Percentiles rank a stretch among this genome's conserved stretches.
phyloP scores from a whole-genome alignment of 1,284 basidiomycete genomes.

The Ceratobasidium sp. region DNA sequence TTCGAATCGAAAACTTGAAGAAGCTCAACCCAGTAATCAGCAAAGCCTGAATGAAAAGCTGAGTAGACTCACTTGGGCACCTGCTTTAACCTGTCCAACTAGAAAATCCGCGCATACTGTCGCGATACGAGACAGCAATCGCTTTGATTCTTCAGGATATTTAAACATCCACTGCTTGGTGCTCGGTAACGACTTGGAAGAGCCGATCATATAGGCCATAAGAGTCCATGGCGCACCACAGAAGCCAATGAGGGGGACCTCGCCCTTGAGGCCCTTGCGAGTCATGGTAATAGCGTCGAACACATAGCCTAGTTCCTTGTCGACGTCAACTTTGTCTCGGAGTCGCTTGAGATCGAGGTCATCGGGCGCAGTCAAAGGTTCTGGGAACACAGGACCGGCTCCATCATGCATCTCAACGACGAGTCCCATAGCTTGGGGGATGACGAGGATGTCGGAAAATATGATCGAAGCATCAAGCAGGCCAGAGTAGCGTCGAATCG shows the following conservation, averaged over 20 bases:
- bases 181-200: slow-evolving; percentile 87
- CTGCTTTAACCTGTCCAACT: slow-evolving; percentile 90
- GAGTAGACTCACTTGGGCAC: slow-evolving; percentile 78
- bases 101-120: slow-evolving; percentile 87
- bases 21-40: slow-evolving; percentile 62
- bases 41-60: not conserved
- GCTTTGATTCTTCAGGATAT: slow-evolving; percentile 83
- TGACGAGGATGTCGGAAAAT: slow-evolving; percentile 95
- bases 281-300: slow-evolving; percentile 90
- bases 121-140: slow-evolving; percentile 79
- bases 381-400: slow-evolving; percentile 81
- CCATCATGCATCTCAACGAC: slow-evolving; percentile 90
- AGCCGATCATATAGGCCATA: slow-evolving; percentile 95
- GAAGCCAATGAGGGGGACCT: slow-evolving; percentile 95
- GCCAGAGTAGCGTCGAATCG: slow-evolving; percentile 84
- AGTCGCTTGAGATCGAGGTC: slow-evolving; percentile 70
- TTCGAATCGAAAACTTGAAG: slow-evolving; percentile 97
- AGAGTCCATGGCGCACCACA: slow-evolving; percentile 96
- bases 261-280: slow-evolving; percentile 77
- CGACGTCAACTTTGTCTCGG: slow-evolving; percentile 71
- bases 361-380: slow-evolving; percentile 78
- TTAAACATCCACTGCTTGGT: slow-evolving; percentile 93
- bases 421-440: slow-evolving; percentile 96
- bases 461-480: slow-evolving; percentile 94
- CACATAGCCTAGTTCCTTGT: slow-evolving; percentile 88